phyloP scores from a whole-genome alignment of 2,329 filamentous ascomycete genomes.

The Verticillium nonalfalfae region DNA sequence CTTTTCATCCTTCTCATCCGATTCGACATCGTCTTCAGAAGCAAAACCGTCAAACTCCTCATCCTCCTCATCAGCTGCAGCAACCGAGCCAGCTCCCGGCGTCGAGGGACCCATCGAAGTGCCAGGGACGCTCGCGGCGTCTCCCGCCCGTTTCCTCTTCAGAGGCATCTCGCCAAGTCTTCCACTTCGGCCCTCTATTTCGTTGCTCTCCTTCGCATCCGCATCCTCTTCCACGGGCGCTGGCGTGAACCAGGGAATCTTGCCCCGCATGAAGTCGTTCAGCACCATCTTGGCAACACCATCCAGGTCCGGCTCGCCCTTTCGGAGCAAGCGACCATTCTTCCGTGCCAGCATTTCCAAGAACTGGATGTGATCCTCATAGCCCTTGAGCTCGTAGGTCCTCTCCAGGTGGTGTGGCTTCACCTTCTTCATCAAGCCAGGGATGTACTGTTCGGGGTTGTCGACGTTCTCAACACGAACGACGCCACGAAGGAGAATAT shows the following conservation, averaged over 20 bases:
- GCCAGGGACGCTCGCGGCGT: constrained; percentile 36
- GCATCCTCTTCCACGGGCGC: constrained; percentile 55
- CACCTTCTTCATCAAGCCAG: constrained; percentile 68
- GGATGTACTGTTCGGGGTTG: constrained; percentile 92
- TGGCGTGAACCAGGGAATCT: constrained; percentile 92
- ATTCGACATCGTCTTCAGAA: constrained; percentile 30
- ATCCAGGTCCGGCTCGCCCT: constrained; percentile 91
- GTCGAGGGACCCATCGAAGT: constrained; percentile 21
- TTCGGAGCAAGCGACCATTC: constrained; percentile 76
- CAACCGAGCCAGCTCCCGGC: constrained; percentile 17
- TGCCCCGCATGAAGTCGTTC: constrained; percentile 92
- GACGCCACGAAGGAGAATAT: constrained; percentile 84
- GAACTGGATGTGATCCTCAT: constrained; percentile 72
- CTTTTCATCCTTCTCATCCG: constrained; percentile 13
- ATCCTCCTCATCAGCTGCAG: constrained; percentile 24
- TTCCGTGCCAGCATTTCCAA: constrained; percentile 84
- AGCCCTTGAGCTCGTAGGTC: constrained; percentile 83
- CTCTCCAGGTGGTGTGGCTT: constrained; percentile 85
- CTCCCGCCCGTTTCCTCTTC: constrained; percentile 62
- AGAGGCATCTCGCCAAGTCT: constrained; percentile 80
- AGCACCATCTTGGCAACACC: constrained; percentile 95
- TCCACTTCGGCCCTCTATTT: constrained; percentile 66
- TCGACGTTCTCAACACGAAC: constrained; percentile 90
- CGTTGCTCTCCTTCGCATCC: constrained; percentile 39
- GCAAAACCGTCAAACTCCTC: constrained; percentile 43